Evolutionary conservation across 352 stramenopile genomes (phyloP).

Genomic region (Globisporangium canariense): DNA sequence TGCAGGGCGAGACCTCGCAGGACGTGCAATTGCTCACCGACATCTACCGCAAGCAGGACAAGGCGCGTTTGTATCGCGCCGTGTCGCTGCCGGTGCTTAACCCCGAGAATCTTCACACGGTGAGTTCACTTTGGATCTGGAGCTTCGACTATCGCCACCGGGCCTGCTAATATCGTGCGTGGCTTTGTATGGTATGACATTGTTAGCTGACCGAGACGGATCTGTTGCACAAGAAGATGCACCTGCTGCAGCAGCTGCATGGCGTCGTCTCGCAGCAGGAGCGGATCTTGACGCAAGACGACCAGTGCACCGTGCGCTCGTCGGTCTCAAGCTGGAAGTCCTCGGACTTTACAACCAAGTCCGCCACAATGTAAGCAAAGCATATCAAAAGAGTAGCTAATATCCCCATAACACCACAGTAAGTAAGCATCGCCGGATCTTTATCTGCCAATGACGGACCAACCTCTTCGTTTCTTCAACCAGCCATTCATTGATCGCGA

Average conservation of each 20-base stretch:
- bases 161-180: background rate
- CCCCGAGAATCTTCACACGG: constrained; percentile 28
- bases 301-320: constrained; percentile 65
- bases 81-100: constrained; percentile 18
- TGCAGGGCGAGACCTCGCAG: constrained; percentile 35
- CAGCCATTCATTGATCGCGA: background rate
- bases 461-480: background rate
- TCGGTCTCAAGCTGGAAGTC: constrained; percentile 76
- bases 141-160: background rate
- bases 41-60: constrained; percentile 44
- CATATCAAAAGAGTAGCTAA: background rate
- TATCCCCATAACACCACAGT: background rate
- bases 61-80: constrained; percentile 25
- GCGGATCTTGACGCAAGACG: constrained; percentile 42
- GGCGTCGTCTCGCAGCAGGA: constrained; percentile 50
- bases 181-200: background rate
- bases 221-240: constrained; percentile 49
- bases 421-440: background rate
- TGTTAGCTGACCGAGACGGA: constrained; percentile 48
- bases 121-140: constrained; percentile 18
- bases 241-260: constrained; percentile 52
- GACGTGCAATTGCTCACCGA: constrained; percentile 49
- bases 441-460: background rate
- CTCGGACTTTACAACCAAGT: constrained; percentile 11
- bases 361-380: background rate